Evolutionary conservation across 2,329 filamentous ascomycete genomes (phyloP).

Genomic region (Epichloe scottii): DNA sequence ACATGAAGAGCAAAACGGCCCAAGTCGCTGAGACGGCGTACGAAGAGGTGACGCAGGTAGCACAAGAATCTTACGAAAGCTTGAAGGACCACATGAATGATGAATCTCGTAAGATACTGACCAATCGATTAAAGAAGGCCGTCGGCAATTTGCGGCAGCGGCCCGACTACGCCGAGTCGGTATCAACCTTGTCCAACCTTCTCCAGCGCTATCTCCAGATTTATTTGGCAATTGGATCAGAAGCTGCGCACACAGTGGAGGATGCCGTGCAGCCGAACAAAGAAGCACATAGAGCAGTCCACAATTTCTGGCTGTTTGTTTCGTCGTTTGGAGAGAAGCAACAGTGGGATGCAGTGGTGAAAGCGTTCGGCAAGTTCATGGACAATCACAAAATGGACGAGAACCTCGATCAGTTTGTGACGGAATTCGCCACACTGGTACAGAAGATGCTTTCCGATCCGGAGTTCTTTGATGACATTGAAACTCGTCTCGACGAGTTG

Average conservation of each 20-base stretch:
- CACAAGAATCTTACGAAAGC: conserved; percentile 51
- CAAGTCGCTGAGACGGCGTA: conserved; percentile 33
- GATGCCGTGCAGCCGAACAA: conserved; percentile 61
- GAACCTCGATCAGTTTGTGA: conserved; percentile 68
- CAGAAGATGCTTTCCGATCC: conserved; percentile 78
- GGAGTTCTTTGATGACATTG: conserved; percentile 66
- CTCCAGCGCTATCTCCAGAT: conserved; percentile 65
- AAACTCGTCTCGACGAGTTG: conserved; percentile 39
- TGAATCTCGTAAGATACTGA: conserved; percentile 58
- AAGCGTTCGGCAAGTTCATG: conserved; percentile 56
- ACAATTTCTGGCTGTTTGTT: conserved; percentile 70
- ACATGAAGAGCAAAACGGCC: conserved; percentile 46
- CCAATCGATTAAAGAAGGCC: conserved; percentile 64
- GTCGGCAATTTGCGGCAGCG: conserved; percentile 63
- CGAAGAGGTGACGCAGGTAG: conserved; percentile 8
- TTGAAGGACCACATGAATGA: conserved; percentile 60
- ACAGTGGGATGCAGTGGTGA: conserved; percentile 65
- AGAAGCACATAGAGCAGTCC: conserved; percentile 61
- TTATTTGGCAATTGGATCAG: conserved; percentile 62
- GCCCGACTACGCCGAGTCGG: conserved; percentile 74
- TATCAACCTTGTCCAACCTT: conserved; percentile 63
- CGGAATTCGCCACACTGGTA: conserved; percentile 58
- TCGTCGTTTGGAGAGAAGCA: conserved; percentile 64
- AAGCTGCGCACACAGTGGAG: conserved; percentile 52
- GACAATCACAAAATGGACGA: conserved; percentile 65